These are phyloP conservation scores for Lentinus polychrous DNA, from an alignment of 1,284 basidiomycete genomes.

Conservation along the genomic window DNA sequence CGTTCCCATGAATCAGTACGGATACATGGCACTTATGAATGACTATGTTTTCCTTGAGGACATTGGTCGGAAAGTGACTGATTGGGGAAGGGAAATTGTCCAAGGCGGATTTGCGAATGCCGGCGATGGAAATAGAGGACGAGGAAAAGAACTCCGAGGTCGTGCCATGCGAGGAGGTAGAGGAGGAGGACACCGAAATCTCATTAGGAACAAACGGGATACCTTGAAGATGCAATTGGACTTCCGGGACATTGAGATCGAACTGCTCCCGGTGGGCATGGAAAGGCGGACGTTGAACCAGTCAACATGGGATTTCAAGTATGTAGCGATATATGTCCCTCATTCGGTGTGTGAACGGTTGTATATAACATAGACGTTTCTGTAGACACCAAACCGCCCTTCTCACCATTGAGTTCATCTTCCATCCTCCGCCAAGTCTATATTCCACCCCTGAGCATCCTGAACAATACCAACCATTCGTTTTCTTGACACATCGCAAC, in stretches of 20 bases:
- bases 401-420: constrained; percentile 67
- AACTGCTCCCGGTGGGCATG: constrained; percentile 80
- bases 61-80: constrained; percentile 59
- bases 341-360: too few species aligned
- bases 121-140: constrained; percentile 8
- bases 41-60: constrained; percentile 85
- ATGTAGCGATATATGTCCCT: constrained; percentile 22
- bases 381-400: constrained; percentile 58
- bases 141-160: constrained; percentile 19
- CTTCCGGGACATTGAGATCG: constrained; percentile 61
- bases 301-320: constrained; percentile 79
- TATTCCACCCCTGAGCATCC: constrained; percentile 32
- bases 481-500: constrained; percentile 58
- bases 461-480: constrained; percentile 35
- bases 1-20: constrained; percentile 75
- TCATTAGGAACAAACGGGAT: constrained; percentile 47
- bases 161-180: constrained; percentile 24
- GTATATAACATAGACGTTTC: background rate
- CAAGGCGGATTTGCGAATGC: constrained; percentile 38
- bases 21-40: constrained; percentile 77
- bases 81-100: constrained; percentile 68
- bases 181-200: constrained; percentile 12
- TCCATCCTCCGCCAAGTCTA: constrained; percentile 43
- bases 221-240: constrained; percentile 61
- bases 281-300: constrained; percentile 68